Evolutionary conservation across 345 rosid species (phyloP).

Genomic region (Jatropha curcas): DNA sequence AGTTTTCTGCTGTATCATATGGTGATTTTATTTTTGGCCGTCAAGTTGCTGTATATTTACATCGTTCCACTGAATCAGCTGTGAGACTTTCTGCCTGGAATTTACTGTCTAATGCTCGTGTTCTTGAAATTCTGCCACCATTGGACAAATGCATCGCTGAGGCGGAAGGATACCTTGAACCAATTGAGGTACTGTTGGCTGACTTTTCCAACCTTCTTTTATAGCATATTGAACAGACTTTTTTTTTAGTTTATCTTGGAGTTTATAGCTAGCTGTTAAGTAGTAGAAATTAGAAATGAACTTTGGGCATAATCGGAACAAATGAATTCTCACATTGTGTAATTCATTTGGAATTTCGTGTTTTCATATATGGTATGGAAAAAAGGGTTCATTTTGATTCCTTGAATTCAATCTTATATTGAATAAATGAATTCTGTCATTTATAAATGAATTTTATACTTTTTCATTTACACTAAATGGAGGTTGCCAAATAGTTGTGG

Average conservation of each 20-base stretch:
- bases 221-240: not conserved
- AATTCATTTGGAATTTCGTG: too few relatives aligned
- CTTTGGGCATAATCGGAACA: too few relatives aligned
- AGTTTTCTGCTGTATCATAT: constrained; percentile 77
- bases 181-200: constrained; percentile 58
- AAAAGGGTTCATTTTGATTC: too few relatives aligned
- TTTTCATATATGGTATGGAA: too few relatives aligned
- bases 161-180: constrained; percentile 79
- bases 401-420: too few relatives aligned
- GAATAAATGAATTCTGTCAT: too few relatives aligned
- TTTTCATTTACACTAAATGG: too few relatives aligned
- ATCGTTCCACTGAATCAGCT: constrained; percentile 60
- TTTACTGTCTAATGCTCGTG: constrained; percentile 56
- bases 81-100: constrained; percentile 79
- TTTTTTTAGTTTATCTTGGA: not conserved
- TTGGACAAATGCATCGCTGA: constrained; percentile 60
- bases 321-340: too few relatives aligned
- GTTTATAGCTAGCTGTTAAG: not conserved
- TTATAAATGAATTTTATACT: too few relatives aligned
- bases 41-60: constrained; percentile 73
- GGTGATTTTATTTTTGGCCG: constrained; percentile 72
- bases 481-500: too few relatives aligned
- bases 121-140: constrained; percentile 82
- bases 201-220: not conserved
- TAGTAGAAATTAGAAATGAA: not conserved